Conservation (phyloP, 306 rosid genomes). For the Rosa rugosa region DNA sequence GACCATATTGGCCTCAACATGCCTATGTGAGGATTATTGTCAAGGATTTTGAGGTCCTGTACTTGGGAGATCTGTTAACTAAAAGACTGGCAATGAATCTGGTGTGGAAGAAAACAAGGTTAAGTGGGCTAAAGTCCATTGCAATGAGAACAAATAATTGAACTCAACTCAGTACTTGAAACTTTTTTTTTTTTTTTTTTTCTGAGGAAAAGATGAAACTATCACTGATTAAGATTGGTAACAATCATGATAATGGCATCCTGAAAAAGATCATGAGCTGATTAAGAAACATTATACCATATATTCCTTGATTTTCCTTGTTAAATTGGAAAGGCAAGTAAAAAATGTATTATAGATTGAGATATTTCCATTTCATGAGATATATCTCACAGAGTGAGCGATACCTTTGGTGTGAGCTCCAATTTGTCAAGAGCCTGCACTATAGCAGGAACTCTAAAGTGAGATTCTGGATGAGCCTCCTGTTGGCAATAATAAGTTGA, state of each 20-base stretch:
- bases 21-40: not conserved
- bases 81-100: not conserved
- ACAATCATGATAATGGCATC: not conserved
- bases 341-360: not conserved
- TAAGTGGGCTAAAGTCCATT: not conserved
- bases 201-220: not conserved
- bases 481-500: slow-evolving; percentile 31
- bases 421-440: slow-evolving; percentile 55
- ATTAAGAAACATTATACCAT: not conserved
- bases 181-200: not conserved
- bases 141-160: not conserved
- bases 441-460: slow-evolving; percentile 88
- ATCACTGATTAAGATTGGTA: not conserved
- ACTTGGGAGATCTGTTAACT: not conserved
- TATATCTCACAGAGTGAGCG: not conserved
- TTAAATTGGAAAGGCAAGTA: not conserved
- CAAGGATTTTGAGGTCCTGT: not conserved
- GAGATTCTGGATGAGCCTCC: slow-evolving; percentile 98
- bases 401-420: slow-evolving; percentile 82
- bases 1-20: not conserved
- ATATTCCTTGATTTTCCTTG: not conserved
- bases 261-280: not conserved
- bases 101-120: not conserved
- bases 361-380: not conserved
- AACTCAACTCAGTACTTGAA: not conserved